Evolutionary conservation across 2,329 filamentous ascomycete genomes (phyloP).

Genomic region (Plenodomus biglobosus): DNA sequence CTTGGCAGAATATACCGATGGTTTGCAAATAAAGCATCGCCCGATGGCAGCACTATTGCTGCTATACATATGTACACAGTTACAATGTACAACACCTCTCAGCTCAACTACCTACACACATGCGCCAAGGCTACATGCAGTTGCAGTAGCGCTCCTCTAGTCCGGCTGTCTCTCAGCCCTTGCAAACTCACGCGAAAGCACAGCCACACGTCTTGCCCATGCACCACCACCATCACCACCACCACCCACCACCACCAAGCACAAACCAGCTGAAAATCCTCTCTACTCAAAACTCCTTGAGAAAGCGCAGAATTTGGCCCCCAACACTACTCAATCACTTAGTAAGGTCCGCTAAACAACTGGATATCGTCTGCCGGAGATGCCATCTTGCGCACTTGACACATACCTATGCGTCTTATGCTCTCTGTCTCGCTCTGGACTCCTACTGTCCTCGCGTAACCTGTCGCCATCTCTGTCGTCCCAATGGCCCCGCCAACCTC

Average conservation of each 20-base stretch:
- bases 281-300: slow-evolving; percentile 23
- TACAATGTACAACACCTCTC: no score
- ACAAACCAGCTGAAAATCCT: background rate
- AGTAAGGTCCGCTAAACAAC: slow-evolving; percentile 26
- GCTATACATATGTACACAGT: no score
- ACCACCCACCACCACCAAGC: background rate
- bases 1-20: no score
- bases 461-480: slow-evolving; percentile 10
- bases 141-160: no score
- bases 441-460: slow-evolving; percentile 14
- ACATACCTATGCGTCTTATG: slow-evolving; percentile 38
- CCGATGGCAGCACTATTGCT: no score
- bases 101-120: no score
- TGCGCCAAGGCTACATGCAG: no score
- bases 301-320: slow-evolving; percentile 17
- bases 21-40: no score
- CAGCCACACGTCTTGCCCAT: background rate
- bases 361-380: slow-evolving; percentile 38
- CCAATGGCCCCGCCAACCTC: background rate
- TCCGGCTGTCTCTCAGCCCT: slow-evolving; percentile 6
- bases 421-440: slow-evolving; percentile 24
- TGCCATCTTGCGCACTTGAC: slow-evolving; percentile 38
- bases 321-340: slow-evolving; percentile 17
- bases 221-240: background rate
- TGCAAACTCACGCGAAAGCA: slow-evolving; percentile 4